phyloP scores from a whole-genome alignment of 306 rosid species.

The Vigna hirtella region DNA sequence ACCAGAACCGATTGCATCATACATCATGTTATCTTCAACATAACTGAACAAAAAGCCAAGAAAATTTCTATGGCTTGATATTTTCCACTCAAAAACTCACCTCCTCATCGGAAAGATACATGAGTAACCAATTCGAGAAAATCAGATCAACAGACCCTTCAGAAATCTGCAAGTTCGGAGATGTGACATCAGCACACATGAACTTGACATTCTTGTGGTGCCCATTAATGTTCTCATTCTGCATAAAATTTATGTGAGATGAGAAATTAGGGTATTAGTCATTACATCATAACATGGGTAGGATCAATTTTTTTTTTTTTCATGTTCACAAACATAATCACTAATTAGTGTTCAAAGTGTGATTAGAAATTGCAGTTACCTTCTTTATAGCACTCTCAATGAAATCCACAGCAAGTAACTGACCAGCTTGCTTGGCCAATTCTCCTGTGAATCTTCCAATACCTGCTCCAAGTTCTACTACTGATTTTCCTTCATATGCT shows the following conservation, averaged over 20 bases:
- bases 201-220: slow-evolving; percentile 88
- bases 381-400: slow-evolving; percentile 53
- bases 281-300: neutral
- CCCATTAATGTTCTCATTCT: slow-evolving; percentile 85
- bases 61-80: neutral
- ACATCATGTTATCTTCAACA: slow-evolving; percentile 5
- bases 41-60: neutral
- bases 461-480: slow-evolving; percentile 94
- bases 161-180: slow-evolving; percentile 70
- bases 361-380: slow-evolving; percentile 26
- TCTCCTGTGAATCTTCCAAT: slow-evolving; percentile 93
- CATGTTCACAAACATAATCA: neutral
- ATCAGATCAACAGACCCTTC: slow-evolving; percentile 79
- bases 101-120: slow-evolving; percentile 92
- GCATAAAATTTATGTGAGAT: slow-evolving; percentile 28
- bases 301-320: neutral
- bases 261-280: neutral
- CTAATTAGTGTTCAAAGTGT: slow-evolving; percentile 18
- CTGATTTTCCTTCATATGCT: slow-evolving; percentile 74
- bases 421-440: slow-evolving; percentile 79
- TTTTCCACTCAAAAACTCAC: slow-evolving; percentile 42
- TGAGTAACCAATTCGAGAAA: slow-evolving; percentile 97
- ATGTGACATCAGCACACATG: slow-evolving; percentile 90
- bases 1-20: neutral
- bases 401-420: slow-evolving; percentile 70